Conservation (phyloP, 2,329 filamentous ascomycete genomes). For the Fusarium sp. region DNA sequence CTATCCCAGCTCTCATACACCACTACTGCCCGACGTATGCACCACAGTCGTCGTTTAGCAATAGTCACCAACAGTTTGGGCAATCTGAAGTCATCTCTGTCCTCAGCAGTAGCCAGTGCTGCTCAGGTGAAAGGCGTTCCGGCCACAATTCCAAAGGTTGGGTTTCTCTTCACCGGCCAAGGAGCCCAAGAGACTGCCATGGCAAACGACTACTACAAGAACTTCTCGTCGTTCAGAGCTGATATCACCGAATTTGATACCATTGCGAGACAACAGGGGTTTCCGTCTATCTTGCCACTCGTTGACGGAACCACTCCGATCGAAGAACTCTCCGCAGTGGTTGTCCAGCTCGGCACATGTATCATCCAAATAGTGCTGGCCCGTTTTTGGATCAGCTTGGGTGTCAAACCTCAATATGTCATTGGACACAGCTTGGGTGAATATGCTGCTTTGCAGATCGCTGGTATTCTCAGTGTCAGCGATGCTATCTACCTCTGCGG, state of each 20-base stretch:
- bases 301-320: background rate
- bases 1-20: constrained; percentile 5
- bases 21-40: background rate
- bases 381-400: constrained; percentile 54
- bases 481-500: constrained; percentile 74
- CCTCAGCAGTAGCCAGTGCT: background rate
- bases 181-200: constrained; percentile 9
- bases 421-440: constrained; percentile 60
- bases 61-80: background rate
- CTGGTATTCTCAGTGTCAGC: constrained; percentile 71
- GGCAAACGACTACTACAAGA: constrained; percentile 1
- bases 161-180: background rate
- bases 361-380: constrained; percentile 31
- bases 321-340: background rate
- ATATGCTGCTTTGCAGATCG: constrained; percentile 65
- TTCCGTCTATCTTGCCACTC: background rate
- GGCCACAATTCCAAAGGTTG: background rate
- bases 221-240: background rate
- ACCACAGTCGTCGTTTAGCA: background rate
- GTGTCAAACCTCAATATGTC: constrained; percentile 58
- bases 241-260: background rate
- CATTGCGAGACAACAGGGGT: background rate
- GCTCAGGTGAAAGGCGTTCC: background rate
- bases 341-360: background rate
- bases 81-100: background rate